Evolutionary conservation across 495 filamentous ascomycete genomes (phyloP), one percentile per base, ranked within the genome.

Genomic region (Pyrenopolyporus hunteri): DNA sequence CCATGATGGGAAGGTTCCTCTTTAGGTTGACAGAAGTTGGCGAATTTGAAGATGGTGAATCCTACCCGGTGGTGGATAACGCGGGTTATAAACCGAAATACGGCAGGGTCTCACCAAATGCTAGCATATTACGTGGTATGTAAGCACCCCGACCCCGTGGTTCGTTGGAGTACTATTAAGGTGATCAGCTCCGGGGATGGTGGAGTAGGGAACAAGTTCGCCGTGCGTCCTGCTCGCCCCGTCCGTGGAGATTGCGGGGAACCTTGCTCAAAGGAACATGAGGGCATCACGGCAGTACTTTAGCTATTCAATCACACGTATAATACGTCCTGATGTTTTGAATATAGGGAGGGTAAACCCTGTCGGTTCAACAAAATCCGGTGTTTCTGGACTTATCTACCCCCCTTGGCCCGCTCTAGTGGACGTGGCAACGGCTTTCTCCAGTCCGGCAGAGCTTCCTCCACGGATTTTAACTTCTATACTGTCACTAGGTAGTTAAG

Each of bases 271-370:
- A 40, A 44, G 16, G 22, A n/a, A 52, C 37, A 13, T 66, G 63
- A 66, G 53, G 63, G 33, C 33, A 66, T 66, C 63, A 45, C 63
- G 63, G 63, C 63, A 66, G 26, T 66, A 50, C 11, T 26, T 51
- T 26, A 39, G 23, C 40, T 52, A 63, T 20, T 28, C 19, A 53
- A 9, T 46, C 6, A 48, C 14, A 22, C 20, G 20, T 29, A 11
- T 39, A 42, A 32, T 19, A 36, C 49, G 22, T 55, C 20, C 20
- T 20, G n/a, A 42, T 31, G n/a, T 28, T 6, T 32, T 20, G 25
- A 49, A 14, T 42, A 13, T n/a, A 3, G 45, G 23, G 11, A 48
- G 29, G 32, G 39, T 29, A 31, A 42, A 23, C n/a, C n/a, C n/a
- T n/a, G n/a, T n/a, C n/a, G n/a, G n/a, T n/a, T n/a, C n/a, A n/a